Evolutionary conservation across 257 asterid genomes (phyloP), one percentile per base, ranked within the genome.

Genomic region (Scutellaria galericulata): DNA sequence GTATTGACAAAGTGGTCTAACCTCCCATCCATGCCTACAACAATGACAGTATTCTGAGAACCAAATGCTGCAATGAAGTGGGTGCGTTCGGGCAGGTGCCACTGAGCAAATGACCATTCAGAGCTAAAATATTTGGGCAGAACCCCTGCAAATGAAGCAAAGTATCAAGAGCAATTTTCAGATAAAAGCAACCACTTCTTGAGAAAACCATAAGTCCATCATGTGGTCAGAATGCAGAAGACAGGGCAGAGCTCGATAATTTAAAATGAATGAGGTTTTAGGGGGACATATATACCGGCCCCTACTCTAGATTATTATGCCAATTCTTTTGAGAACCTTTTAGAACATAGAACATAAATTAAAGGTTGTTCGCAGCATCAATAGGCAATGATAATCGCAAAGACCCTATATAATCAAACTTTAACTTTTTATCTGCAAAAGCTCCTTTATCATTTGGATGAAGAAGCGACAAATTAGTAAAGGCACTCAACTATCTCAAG

Each of bases 91-190:
- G 96, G 89, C 81, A 90, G 82, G 83, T 82, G 98, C 51, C 89
- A 86, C 86, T 86, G 98, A 70, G 97, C 96, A 85, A 93, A 90
- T 56, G 98, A 93, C 98, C 98, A 90, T 75, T 90, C 98, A 35
- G 98, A 93, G 86, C 98, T 90, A 80, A 93, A 93, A 83, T 90
- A 93, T 81, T 86, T 93, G 15, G 96, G 98, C 78, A 93, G 74
- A 65, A 89, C 84, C 76, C 98, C 98, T 93, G 92, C 56, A 77
- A 46, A 74, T 44, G 68, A 40, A 48, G 15, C 63, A 54, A 72
- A 72, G 62, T 18, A 61, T 18, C 7, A 61, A 11, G 18, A 14
- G 48, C 24, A 55, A 47, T 8, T 14, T 3, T 59, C 9, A 5
- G 68, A 71, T 48, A 40, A 53, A 57, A 5, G 40, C 59, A 56